A percentile compares a stretch with the other conserved stretches of the same genome.
phyloP scores from a whole-genome alignment of 495 filamentous ascomycete genomes.

The Podospora conica region DNA sequence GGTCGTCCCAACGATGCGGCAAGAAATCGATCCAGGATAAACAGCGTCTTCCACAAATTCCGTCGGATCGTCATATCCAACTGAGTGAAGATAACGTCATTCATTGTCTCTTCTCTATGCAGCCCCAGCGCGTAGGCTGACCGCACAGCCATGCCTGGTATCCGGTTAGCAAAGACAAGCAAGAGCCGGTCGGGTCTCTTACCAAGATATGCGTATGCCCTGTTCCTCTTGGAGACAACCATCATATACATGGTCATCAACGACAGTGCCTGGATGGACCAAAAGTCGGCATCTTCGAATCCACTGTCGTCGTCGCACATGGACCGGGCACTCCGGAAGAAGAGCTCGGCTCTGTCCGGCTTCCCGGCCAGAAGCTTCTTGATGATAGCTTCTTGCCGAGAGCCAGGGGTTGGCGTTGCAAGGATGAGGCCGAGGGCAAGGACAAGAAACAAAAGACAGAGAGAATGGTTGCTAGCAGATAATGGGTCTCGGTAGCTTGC shows the following conservation, averaged over 20 bases:
- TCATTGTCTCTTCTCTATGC: constrained; percentile 55
- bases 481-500: constrained; percentile 50
- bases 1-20: constrained; percentile 54
- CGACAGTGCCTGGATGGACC: constrained; percentile 55
- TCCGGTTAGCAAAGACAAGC: constrained; percentile 5
- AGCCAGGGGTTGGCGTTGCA: constrained; percentile 46
- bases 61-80: constrained; percentile 42
- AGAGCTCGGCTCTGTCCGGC: constrained; percentile 50
- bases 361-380: constrained; percentile 41
- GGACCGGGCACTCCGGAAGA: constrained; percentile 52
- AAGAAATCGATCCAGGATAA: constrained; percentile 56
- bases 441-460: constrained; percentile 53
- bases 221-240: constrained; percentile 50
- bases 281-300: constrained; percentile 57
- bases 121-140: constrained; percentile 55
- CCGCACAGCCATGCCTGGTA: constrained; percentile 55
- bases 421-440: constrained; percentile 55
- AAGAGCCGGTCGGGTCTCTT: constrained; percentile 11
- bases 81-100: constrained; percentile 37
- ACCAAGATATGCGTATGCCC: constrained; percentile 55
- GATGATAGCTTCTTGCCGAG: constrained; percentile 43
- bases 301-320: constrained; percentile 49
- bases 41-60: constrained; percentile 56
- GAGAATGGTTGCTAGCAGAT: constrained; percentile 37
- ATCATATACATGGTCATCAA: constrained; percentile 59